Evolutionary conservation across 2,329 filamentous ascomycete species (phyloP).

Genomic region (Ophiostoma populinum): DNA sequence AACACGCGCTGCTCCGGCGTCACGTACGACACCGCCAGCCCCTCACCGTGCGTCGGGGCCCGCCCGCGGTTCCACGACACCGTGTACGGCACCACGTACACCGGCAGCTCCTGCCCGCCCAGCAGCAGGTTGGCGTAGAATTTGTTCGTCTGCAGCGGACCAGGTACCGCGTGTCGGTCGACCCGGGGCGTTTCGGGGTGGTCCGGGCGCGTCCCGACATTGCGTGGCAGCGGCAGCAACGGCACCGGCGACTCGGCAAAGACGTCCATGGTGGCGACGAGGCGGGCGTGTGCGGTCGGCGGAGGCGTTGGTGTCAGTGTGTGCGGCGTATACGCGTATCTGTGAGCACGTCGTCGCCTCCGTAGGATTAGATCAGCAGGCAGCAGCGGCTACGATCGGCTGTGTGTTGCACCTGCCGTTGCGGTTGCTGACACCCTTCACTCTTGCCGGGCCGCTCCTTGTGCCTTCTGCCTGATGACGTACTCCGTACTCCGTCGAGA

Average conservation of each 20-base stretch:
- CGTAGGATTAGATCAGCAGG: no score
- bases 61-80: constrained; percentile 49
- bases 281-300: no score
- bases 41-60: constrained; percentile 50
- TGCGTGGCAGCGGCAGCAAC: neutral
- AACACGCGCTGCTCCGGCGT: constrained; percentile 50
- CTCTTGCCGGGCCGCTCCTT: no score
- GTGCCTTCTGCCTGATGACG: no score
- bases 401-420: no score
- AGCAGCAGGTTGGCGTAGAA: constrained; percentile 73
- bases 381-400: no score
- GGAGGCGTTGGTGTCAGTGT: no score
- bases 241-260: neutral
- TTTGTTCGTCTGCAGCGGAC: constrained; percentile 56
- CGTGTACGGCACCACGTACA: constrained; percentile 63
- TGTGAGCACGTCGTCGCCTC: no score
- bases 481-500: no score
- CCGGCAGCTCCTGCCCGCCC: constrained; percentile 47
- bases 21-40: constrained; percentile 59
- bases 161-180: constrained; percentile 13
- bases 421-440: no score
- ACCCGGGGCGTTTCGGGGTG: constrained; percentile 33
- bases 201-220: constrained; percentile 22
- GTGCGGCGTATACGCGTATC: no score
- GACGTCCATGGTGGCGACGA: neutral